Evolutionary conservation across 169 alveolate genomes (phyloP).

Genomic region (Perkinsus chesapeaki): DNA sequence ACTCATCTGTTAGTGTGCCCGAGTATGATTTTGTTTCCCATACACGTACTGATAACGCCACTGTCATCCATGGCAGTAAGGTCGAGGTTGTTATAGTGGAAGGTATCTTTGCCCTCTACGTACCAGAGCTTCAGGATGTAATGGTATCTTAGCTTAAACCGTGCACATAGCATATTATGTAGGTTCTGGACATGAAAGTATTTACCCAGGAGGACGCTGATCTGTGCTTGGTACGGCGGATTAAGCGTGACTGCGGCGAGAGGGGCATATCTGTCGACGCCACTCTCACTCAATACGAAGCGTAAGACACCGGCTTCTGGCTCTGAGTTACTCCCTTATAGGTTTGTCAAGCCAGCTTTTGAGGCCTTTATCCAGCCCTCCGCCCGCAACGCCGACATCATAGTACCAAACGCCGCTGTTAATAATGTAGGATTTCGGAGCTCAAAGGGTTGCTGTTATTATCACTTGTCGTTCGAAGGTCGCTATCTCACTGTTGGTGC

Average conservation of each 20-base stretch:
- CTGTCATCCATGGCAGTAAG: background rate
- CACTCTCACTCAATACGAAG: background rate
- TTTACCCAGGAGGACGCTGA: slow-evolving; percentile 70
- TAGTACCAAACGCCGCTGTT: slow-evolving; percentile 32
- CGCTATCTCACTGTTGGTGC: background rate
- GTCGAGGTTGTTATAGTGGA: slow-evolving; percentile 52
- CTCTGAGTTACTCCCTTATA: background rate
- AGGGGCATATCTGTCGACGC: background rate
- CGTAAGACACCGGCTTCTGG: background rate
- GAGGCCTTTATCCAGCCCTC: slow-evolving; percentile 62
- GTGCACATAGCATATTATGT: background rate
- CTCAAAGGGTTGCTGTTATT: background rate
- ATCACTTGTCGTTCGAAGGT: background rate
- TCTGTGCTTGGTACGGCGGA: slow-evolving; percentile 61
- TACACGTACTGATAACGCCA: background rate
- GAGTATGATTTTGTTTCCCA: background rate
- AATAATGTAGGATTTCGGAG: background rate
- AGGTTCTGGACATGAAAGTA: slow-evolving; percentile 51
- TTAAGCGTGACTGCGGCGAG: slow-evolving; percentile 30
- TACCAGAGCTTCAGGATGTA: slow-evolving; percentile 51
- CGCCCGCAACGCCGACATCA: slow-evolving; percentile 57
- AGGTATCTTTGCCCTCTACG: slow-evolving; percentile 65
- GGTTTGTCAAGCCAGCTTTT: slow-evolving; percentile 29
- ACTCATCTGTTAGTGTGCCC: background rate
- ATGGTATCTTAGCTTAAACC: background rate